Conservation (phyloP, 352 stramenopile species). For the Phytopythium oedochilum region DNA sequence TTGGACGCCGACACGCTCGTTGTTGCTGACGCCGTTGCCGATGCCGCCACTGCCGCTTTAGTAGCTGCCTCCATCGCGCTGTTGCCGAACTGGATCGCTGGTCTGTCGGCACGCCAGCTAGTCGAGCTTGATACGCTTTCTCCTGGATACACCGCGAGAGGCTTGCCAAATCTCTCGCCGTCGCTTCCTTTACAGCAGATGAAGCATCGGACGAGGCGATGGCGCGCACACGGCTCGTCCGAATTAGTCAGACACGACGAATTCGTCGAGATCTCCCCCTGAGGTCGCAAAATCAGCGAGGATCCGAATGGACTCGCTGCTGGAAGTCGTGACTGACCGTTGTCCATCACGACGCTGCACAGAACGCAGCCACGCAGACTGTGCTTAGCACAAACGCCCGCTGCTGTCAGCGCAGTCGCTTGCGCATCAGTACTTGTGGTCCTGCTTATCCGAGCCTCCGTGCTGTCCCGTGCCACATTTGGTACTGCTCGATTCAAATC, state of each 20-base stretch:
- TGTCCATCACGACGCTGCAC: conserved; percentile 16
- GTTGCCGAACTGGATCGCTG: background rate
- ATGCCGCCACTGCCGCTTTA: background rate
- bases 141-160: background rate
- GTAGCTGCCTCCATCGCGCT: background rate
- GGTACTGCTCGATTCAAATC: background rate
- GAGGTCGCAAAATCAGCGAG: background rate
- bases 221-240: conserved; percentile 32
- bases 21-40: background rate
- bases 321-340: background rate
- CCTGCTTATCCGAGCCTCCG: background rate
- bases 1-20: conserved; percentile 9
- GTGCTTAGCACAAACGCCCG: conserved; percentile 37
- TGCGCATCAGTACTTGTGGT: background rate
- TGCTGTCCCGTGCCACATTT: background rate
- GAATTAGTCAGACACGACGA: background rate
- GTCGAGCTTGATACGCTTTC: background rate
- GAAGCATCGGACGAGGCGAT: conserved; percentile 57
- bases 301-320: background rate
- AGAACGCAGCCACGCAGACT: conserved; percentile 61
- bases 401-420: background rate
- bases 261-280: too few relatives aligned
- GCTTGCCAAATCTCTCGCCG: background rate
- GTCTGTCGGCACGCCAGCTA: background rate
- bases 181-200: conserved; percentile 38